Percentiles rank a stretch among this genome's conserved stretches.
These are phyloP conservation scores for Phycomyces blakesleeanus DNA, from an alignment of 192 early-diverging fungal genomes.

Conservation along the genomic window DNA sequence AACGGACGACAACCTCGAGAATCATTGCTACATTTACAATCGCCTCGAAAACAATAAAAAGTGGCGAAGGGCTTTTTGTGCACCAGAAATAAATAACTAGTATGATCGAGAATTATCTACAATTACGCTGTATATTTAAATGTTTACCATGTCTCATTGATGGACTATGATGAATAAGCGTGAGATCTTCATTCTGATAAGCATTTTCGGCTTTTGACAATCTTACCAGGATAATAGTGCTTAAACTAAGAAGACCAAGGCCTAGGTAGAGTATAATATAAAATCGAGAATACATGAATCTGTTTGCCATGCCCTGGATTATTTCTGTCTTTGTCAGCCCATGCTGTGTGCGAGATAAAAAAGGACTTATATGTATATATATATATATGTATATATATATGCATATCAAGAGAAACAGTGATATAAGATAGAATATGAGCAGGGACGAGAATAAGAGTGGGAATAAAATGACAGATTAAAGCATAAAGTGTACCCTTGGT, in stretches of 20 bases:
- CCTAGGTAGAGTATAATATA: constrained; percentile 54
- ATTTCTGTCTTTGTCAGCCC: constrained; percentile 45
- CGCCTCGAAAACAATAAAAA: constrained; percentile 68
- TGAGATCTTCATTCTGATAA: neutral
- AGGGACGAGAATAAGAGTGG: neutral
- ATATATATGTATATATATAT: neutral
- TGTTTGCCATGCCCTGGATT: constrained; percentile 54
- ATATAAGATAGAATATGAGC: neutral
- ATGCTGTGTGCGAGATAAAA: constrained; percentile 42
- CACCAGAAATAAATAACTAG: no score
- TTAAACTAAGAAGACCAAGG: constrained; percentile 44
- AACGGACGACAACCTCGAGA: constrained; percentile 61
- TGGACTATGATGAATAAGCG: constrained; percentile 22
- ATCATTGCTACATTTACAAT: constrained; percentile 76
- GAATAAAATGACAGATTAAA: no score
- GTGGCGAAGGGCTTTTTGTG: constrained; percentile 59
- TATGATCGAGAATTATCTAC: no score
- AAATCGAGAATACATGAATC: constrained; percentile 56
- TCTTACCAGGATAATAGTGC: constrained; percentile 50
- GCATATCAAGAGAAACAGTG: neutral
- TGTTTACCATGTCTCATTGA: constrained; percentile 42
- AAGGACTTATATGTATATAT: neutral
- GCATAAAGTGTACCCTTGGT: neutral
- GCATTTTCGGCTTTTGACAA: no score
- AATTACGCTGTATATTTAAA: neutral